Percentiles rank a stretch among this genome's conserved stretches.
phyloP scores from a whole-genome alignment of 176 grass and related monocot genomes.

The Puccinellia tenuiflora region DNA sequence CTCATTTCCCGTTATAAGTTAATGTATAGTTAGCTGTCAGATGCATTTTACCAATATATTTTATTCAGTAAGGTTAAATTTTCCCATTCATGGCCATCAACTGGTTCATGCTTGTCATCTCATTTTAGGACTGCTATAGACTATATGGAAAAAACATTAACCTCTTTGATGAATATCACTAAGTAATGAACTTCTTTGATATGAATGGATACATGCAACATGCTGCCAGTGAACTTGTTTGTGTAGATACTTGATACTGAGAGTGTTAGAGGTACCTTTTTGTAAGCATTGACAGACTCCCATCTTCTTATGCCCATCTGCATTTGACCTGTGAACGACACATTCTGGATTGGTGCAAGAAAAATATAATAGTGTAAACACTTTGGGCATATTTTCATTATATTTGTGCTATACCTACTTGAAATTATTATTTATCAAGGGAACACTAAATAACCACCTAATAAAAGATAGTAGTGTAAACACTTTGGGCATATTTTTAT shows the following conservation, averaged over 20 bases:
- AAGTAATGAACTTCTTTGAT: conserved; percentile 6
- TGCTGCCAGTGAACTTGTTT: not conserved
- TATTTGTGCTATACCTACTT: not conserved
- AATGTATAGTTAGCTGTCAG: not conserved
- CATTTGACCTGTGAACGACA: not conserved
- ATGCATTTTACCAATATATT: not conserved
- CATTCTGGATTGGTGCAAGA: not conserved
- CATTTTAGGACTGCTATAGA: not conserved
- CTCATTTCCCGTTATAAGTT: not conserved
- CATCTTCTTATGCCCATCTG: not conserved
- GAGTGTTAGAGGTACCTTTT: not conserved
- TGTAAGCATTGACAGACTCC: not conserved
- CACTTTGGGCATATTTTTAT: not conserved
- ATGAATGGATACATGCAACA: not conserved
- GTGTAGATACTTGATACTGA: not conserved
- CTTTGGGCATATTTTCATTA: not conserved
- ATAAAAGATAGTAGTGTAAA: no score
- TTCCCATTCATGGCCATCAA: not conserved
- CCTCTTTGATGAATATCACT: not conserved
- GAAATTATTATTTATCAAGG: not conserved
- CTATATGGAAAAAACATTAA: not conserved
- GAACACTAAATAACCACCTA: not conserved
- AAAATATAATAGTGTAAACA: not conserved
- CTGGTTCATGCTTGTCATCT: not conserved
- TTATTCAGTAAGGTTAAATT: not conserved